Evolutionary conservation across 345 rosid species (phyloP), one percentile per base, ranked within the genome.

Genomic region (Streptanthus diversifolius): DNA sequence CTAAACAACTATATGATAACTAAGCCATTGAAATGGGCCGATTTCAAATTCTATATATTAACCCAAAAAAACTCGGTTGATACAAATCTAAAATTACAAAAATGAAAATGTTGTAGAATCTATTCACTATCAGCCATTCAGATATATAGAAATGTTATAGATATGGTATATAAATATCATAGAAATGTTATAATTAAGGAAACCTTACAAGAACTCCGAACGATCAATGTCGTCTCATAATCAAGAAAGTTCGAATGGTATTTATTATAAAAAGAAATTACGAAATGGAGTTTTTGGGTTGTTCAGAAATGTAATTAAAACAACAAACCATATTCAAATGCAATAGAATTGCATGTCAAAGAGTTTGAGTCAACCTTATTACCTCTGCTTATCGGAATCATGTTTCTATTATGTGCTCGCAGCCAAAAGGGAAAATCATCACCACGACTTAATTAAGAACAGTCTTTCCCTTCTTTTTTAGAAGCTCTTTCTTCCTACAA

Each of bases 401-500:
- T 72, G 17, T 62, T 63, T 22, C 15, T 49, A 10, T 10, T 45
- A 45, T 49, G 55, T 22, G 55, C n/a, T 49, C 7, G 13, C 47
- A 33, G 57, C 37, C 17, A 43, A 54, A 35, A 33, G 15, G 30
- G 21, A 30, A 51, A 3, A 30, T 53, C 54, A 55, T 64, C 71
- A 54, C 3, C 8, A 8, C 14, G 21, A 43, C 40, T 58, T 4
- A 54, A 15, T 58, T 2, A 29, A 15, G 10, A 54, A 27, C 12
- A 18, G 12, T 18, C 3, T 57, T 57, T 45, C 49, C 30, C 32
- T 54, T 63, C 70, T 19, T 53, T 3, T 70, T 58, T 35, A 11
- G 27, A 58, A 15, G 27, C 22, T 27, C 40, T 48, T 74, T 66
- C 72, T 47, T 66, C 61, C 78, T 66, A 49, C 32, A 66, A 17